Conservation (phyloP, 331 rosid genomes). For the Stylosanthes scabra region DNA sequence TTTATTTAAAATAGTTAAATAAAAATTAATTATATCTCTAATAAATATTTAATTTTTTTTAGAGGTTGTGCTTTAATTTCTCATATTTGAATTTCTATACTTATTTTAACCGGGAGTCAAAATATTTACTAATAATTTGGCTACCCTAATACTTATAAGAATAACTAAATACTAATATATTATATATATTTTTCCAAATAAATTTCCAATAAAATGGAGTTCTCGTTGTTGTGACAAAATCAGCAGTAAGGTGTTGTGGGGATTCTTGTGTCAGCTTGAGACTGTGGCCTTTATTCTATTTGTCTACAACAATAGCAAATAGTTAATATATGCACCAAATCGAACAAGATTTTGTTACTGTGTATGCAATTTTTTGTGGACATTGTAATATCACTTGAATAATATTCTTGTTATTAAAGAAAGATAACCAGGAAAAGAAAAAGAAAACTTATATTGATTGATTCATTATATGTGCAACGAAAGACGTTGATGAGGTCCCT, state of each 20-base stretch:
- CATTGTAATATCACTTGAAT: constrained; percentile 14
- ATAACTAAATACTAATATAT: no score
- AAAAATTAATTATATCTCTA: no score
- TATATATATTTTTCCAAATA: no score
- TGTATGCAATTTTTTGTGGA: neutral
- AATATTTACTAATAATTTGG: no score
- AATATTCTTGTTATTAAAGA: neutral
- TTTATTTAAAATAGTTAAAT: no score
- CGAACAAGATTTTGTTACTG: constrained; percentile 23
- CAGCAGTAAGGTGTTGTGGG: constrained; percentile 36
- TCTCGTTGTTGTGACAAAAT: constrained; percentile 28
- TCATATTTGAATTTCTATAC: no score
- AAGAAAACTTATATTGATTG: constrained; percentile 9
- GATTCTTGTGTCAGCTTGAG: constrained; percentile 41
- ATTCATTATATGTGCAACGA: neutral
- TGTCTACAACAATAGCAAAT: constrained; percentile 34
- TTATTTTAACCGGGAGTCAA: no score
- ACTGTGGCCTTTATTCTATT: constrained; percentile 44
- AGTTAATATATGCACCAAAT: constrained; percentile 24
- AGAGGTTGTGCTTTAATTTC: no score
- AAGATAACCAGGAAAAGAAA: neutral
- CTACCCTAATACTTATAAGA: no score
- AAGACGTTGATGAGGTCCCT: neutral
- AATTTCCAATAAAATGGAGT: neutral
- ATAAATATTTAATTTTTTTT: no score